Evolutionary conservation across 106 monocot species (phyloP).

Genomic region (Hemerocallis citrina): DNA sequence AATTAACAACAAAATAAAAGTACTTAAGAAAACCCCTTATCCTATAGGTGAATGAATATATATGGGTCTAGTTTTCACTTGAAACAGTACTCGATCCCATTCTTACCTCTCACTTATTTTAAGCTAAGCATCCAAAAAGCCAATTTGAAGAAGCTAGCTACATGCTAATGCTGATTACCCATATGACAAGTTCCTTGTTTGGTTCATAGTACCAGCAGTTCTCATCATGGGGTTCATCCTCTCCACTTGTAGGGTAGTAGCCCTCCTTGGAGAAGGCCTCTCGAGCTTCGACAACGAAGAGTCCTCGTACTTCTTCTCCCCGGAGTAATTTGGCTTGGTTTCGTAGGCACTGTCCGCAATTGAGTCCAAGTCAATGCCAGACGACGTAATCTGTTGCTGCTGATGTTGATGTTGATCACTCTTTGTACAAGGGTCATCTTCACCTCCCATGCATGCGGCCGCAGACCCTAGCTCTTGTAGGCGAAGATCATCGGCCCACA

Average conservation of each 20-base stretch:
- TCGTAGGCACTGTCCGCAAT: constrained; percentile 31
- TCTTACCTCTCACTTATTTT: neutral
- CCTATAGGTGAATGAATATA: too few relatives aligned
- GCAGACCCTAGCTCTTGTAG: constrained; percentile 21
- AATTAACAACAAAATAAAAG: constrained; percentile 1
- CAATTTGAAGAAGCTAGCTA: neutral
- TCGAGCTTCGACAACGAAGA: constrained; percentile 25
- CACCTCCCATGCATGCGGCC: constrained; percentile 9
- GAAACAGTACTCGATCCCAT: neutral
- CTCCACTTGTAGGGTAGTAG: constrained; percentile 16
- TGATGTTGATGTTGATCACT: constrained; percentile 17
- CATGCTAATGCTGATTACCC: constrained; percentile 34
- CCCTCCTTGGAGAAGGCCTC: constrained; percentile 42
- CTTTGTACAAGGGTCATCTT: constrained; percentile 20
- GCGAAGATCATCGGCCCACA: constrained; percentile 44
- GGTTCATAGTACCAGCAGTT: constrained; percentile 10
- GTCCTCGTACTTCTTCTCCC: constrained; percentile 23
- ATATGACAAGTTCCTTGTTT: constrained; percentile 31
- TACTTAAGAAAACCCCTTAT: neutral
- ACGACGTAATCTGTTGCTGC: constrained; percentile 27
- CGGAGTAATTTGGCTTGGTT: constrained; percentile 23
- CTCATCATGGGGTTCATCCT: constrained; percentile 42
- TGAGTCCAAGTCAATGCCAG: constrained; percentile 23
- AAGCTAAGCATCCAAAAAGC: constrained; percentile 7
- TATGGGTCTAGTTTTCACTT: neutral